Percentiles rank a stretch among this genome's conserved stretches.
Conservation (phyloP, 192 early-diverging fungal genomes). For the Chytriomyces sp. region DNA sequence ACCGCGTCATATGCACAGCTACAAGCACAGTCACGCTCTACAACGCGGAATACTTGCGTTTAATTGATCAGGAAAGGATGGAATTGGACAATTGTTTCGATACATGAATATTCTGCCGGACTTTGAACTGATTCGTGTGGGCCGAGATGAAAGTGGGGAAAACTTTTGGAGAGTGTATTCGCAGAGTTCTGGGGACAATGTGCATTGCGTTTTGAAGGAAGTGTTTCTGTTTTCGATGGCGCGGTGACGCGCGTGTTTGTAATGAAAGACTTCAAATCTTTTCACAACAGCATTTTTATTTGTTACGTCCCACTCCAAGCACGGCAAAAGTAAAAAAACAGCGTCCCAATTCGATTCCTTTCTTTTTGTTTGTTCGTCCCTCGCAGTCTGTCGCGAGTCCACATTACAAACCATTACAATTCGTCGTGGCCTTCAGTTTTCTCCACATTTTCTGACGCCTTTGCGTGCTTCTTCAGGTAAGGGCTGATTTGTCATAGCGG, state of each 20-base stretch:
- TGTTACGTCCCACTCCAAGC: neutral
- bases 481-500: no score
- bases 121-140: slow-evolving; percentile 48
- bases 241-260: neutral
- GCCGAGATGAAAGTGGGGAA: slow-evolving; percentile 9
- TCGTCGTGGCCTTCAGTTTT: slow-evolving; percentile 4
- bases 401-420: neutral
- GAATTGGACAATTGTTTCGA: slow-evolving; percentile 62
- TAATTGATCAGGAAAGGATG: slow-evolving; percentile 46
- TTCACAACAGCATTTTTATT: no score
- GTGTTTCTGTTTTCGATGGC: slow-evolving; percentile 45
- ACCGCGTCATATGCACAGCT: slow-evolving; percentile 50
- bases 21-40: slow-evolving; percentile 45
- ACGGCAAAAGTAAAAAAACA: neutral
- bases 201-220: slow-evolving; percentile 43
- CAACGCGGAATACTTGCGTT: slow-evolving; percentile 37
- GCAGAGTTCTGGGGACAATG: slow-evolving; percentile 26
- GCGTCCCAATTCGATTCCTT: neutral
- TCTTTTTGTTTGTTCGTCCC: no score
- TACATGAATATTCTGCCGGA: slow-evolving; percentile 55
- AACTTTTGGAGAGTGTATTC: slow-evolving; percentile 45
- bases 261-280: neutral
- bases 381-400: neutral
- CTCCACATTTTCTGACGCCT: neutral
- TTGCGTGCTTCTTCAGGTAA: neutral